A percentile compares a stretch with the other conserved stretches of the same genome.
phyloP scores from a whole-genome alignment of 2,329 filamentous ascomycete genomes.

The Colletotrichum endophyticum region DNA sequence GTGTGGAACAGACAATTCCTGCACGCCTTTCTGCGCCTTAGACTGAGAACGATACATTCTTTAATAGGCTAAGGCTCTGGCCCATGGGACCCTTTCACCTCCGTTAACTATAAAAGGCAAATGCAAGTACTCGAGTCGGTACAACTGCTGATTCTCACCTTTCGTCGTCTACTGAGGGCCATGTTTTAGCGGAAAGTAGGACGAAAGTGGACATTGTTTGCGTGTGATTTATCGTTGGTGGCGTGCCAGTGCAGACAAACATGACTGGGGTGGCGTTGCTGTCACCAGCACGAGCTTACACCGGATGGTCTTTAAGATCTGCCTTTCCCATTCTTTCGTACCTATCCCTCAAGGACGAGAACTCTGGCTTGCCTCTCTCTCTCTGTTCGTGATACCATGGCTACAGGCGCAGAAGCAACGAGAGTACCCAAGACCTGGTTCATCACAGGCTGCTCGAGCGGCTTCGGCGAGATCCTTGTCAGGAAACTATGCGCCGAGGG shows the following conservation, averaged over 20 bases:
- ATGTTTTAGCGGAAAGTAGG: not conserved
- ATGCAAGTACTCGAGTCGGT: not conserved
- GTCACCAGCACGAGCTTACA: not conserved
- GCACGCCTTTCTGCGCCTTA: not conserved
- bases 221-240: not conserved
- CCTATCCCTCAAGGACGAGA: not conserved
- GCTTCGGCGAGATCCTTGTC: slow-evolving; percentile 43
- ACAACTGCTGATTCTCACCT: not conserved
- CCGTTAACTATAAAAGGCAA: not conserved
- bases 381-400: not conserved
- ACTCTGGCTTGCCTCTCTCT: not conserved
- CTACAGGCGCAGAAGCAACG: not conserved
- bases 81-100: not conserved
- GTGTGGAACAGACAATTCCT: not conserved
- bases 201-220: not conserved
- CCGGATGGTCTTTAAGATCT: not conserved
- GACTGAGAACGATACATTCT: not conserved
- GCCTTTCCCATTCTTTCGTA: not conserved
- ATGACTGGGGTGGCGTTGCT: not conserved
- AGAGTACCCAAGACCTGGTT: slow-evolving; percentile 31
- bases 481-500: slow-evolving; percentile 39
- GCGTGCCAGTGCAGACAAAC: not conserved
- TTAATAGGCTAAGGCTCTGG: not conserved
- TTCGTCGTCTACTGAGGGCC: not conserved
- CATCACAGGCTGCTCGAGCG: slow-evolving; percentile 48